Evolutionary conservation across 305 asterid genomes (phyloP).

Genomic region (Rubia peregrina): DNA sequence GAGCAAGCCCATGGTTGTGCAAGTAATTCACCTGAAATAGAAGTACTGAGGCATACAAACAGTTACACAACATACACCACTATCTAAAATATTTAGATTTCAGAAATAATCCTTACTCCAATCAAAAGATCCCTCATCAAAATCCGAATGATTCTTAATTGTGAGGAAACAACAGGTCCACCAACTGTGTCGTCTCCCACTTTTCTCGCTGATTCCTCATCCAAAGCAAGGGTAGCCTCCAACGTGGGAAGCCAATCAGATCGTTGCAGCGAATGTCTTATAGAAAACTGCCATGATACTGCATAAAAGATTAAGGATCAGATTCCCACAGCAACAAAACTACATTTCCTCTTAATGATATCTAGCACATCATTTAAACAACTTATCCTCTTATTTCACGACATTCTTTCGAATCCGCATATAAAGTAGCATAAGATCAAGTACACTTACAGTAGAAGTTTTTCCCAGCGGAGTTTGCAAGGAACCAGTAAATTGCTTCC

Average conservation of each 20-base stretch:
- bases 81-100: constrained; percentile 11
- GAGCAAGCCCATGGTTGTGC: constrained; percentile 96
- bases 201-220: constrained; percentile 75
- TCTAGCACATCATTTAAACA: too few relatives aligned
- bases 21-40: constrained; percentile 79
- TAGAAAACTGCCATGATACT: constrained; percentile 87
- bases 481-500: too few relatives aligned
- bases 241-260: constrained; percentile 95
- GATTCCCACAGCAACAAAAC: too few relatives aligned
- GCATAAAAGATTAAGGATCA: constrained; percentile 17
- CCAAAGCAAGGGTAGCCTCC: constrained; percentile 90
- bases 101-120: constrained; percentile 50
- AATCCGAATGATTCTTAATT: constrained; percentile 68
- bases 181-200: constrained; percentile 94
- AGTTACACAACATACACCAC: neutral
- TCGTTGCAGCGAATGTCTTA: constrained; percentile 94
- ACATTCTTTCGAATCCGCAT: too few relatives aligned
- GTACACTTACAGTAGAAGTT: too few relatives aligned
- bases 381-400: too few relatives aligned
- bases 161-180: constrained; percentile 86
- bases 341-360: too few relatives aligned
- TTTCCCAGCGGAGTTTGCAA: too few relatives aligned
- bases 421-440: too few relatives aligned
- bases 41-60: constrained; percentile 8
- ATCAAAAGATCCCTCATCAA: constrained; percentile 91